phyloP scores from a whole-genome alignment of 2,329 filamentous ascomycete genomes.

The Fusarium coicis region DNA sequence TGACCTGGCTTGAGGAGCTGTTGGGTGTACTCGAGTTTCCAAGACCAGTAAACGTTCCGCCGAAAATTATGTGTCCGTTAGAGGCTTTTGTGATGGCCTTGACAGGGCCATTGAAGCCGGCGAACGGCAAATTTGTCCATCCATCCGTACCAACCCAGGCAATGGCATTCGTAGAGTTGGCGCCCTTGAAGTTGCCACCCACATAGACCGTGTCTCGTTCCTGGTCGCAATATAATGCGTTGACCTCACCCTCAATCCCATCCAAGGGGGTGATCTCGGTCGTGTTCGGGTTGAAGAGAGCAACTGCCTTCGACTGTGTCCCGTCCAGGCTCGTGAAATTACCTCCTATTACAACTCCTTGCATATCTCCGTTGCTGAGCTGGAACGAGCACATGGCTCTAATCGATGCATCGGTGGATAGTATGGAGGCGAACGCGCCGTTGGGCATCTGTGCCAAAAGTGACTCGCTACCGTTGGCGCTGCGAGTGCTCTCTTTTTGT shows the following conservation, averaged over 20 bases:
- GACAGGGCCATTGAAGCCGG: constrained; percentile 94
- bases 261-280: constrained; percentile 76
- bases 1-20: constrained; percentile 76
- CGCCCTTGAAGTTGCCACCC: constrained; percentile 84
- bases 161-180: constrained; percentile 89
- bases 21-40: constrained; percentile 80
- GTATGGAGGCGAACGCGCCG: constrained; percentile 79
- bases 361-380: constrained; percentile 70
- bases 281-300: constrained; percentile 80
- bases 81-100: constrained; percentile 82
- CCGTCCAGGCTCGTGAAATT: constrained; percentile 94
- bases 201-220: constrained; percentile 85
- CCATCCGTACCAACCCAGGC: constrained; percentile 76
- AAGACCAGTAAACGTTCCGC: constrained; percentile 87
- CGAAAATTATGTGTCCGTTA: constrained; percentile 90
- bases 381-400: constrained; percentile 87
- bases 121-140: constrained; percentile 87
- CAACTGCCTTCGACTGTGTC: constrained; percentile 79
- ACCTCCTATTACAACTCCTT: constrained; percentile 86
- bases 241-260: constrained; percentile 87
- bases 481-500: constrained; percentile 75
- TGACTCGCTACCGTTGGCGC: constrained; percentile 81
- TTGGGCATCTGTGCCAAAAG: constrained; percentile 87
- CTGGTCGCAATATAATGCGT: constrained; percentile 83
- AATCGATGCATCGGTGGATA: constrained; percentile 84